Conservation (phyloP, 306 rosid genomes). For the Lathyrus oleraceus region DNA sequence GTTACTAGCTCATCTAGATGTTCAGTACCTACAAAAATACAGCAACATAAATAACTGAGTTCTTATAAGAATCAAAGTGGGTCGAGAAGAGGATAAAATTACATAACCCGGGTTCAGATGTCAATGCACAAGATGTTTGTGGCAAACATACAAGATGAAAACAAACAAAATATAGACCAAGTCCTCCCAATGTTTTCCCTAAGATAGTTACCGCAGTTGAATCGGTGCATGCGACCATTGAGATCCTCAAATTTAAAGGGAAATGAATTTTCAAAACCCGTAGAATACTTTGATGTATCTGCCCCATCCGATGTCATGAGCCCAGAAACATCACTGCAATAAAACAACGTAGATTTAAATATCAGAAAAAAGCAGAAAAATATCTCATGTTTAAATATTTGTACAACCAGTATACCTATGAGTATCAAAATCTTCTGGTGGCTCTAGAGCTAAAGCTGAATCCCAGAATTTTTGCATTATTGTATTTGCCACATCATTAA, state of each 20-base stretch:
- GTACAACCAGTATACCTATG: conserved; percentile 57
- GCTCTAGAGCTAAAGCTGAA: conserved; percentile 77
- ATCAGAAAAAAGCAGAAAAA: conserved; percentile 21
- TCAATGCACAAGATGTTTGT: conserved; percentile 18
- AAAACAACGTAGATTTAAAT: conserved; percentile 28
- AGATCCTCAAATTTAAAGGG: conserved; percentile 79
- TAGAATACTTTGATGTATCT: conserved; percentile 54
- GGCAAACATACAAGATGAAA: conserved; percentile 9
- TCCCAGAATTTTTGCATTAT: conserved; percentile 99
- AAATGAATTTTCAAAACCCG: conserved; percentile 71
- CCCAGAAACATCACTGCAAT: conserved; percentile 79
- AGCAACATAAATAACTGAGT: conserved; percentile 25
- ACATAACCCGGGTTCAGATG: not conserved
- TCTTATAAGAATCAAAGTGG: conserved; percentile 15
- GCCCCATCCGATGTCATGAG: conserved; percentile 68
- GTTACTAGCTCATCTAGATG: conserved; percentile 71
- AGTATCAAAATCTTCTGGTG: conserved; percentile 84
- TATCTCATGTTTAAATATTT: conserved; percentile 19
- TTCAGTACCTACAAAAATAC: conserved; percentile 59
- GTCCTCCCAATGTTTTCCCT: conserved; percentile 18
- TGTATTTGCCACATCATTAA: conserved; percentile 77
- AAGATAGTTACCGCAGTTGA: conserved; percentile 60
- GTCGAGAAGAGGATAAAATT: not conserved
- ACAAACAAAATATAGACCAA: not conserved
- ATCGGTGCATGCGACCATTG: conserved; percentile 76